Evolutionary conservation across 768 basidiomycete species (phyloP), one percentile per base, ranked within the genome.

Genomic region (Naematelia aurantialba): DNA sequence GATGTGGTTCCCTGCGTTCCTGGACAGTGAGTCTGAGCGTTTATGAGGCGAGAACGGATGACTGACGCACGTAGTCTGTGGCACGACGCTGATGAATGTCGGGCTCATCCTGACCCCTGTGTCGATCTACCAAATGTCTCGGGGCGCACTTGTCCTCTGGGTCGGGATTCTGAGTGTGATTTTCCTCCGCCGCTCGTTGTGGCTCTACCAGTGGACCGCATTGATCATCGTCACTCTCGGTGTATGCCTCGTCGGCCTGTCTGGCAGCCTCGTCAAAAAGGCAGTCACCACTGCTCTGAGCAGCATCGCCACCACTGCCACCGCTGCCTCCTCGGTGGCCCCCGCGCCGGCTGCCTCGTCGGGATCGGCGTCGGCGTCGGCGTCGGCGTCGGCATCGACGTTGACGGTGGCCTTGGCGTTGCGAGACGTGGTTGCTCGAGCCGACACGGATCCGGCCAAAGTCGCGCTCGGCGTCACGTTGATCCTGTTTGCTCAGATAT

Each of bases 31-130:
- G 72, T 65, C 5, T 27, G 4, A 14, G 11, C n/a, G 22, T 21
- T 4, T 5, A 5, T 31, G 31, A 29, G 45, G n/a, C n/a, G 17
- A 22, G 1, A 13, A 17, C 2, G 22, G 10, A 52, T 55, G 27
- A 56, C 49, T n/a, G 13, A 30, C 13, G 24, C 45, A 39, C 17
- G 17, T 39, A 72, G 73, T 96, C 61, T 89, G 88, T 72, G 94
- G 85, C 19, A 78, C 76, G 4, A 76, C 76, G 0, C 79, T 96
- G 65, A 97, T 98, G 96, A 96, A 96, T 73, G 82, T 94, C 65
- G 96, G 96, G 55, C 83, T 99, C 48, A 83, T 99, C 34, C 91
- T 93, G 77, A 93, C 92, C 1, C 94, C 94, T 26, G 96, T 99
- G 55, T 92, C 89, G 45, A 91, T 97, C 68, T 98, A 90, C 81